These are phyloP conservation scores for Aphanocladium album DNA, from an alignment of 2,329 filamentous ascomycete species.

Conservation along the genomic window DNA sequence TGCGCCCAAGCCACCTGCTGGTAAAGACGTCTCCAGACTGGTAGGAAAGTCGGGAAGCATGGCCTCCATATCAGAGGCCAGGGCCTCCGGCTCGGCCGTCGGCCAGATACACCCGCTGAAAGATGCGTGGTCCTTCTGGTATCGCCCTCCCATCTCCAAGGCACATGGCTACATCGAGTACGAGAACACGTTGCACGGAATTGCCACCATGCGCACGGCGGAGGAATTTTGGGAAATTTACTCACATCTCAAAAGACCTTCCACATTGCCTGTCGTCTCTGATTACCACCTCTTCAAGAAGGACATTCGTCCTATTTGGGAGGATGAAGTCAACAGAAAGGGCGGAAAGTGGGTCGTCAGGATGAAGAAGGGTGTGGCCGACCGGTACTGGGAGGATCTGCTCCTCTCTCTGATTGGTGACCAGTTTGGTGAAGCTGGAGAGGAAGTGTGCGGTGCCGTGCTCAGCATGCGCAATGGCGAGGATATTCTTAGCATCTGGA, in stretches of 20 bases:
- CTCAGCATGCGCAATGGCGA: constrained; percentile 92
- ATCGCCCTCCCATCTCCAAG: constrained; percentile 92
- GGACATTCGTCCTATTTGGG: constrained; percentile 94
- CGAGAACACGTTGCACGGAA: constrained; percentile 88
- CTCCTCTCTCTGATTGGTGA: constrained; percentile 87
- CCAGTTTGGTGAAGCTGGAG: constrained; percentile 85
- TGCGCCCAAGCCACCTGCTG: constrained; percentile 25
- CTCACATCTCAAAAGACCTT: constrained; percentile 83
- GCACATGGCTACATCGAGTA: constrained; percentile 84
- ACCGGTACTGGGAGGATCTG: constrained; percentile 95
- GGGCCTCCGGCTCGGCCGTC: constrained; percentile 29
- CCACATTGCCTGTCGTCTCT: constrained; percentile 80
- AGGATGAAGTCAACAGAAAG: constrained; percentile 93
- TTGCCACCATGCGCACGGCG: constrained; percentile 74
- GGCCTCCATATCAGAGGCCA: constrained; percentile 43
- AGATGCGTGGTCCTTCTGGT: constrained; percentile 95
- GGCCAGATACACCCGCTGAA: constrained; percentile 56
- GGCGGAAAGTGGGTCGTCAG: constrained; percentile 97
- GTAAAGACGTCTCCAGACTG: constrained; percentile 29
- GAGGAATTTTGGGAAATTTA: constrained; percentile 93
- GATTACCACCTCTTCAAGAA: constrained; percentile 99
- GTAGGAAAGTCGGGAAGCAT: constrained; percentile 29
- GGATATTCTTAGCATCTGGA: constrained; percentile 98
- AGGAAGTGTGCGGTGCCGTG: constrained; percentile 93
- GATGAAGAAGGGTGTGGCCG: constrained; percentile 93